These are phyloP conservation scores for Choricystis sp. DNA, from an alignment of 139 green algal genomes.

Conservation along the genomic window DNA sequence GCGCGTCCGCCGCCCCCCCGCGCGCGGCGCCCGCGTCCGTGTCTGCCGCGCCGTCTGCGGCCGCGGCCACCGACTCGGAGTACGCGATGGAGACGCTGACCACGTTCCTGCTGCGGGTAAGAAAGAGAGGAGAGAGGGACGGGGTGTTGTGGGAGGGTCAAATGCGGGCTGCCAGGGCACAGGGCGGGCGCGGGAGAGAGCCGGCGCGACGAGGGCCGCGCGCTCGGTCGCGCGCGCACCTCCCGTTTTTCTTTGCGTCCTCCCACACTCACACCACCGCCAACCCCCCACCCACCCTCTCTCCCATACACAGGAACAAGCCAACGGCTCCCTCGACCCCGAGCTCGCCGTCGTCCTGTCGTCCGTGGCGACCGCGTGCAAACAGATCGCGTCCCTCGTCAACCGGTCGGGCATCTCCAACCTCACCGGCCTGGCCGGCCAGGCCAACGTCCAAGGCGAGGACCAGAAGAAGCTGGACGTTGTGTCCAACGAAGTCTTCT, in stretches of 20 bases:
- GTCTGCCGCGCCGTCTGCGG: background rate
- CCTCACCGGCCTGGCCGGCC: conserved; percentile 68
- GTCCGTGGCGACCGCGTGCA: conserved; percentile 88
- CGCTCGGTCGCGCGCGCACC: conserved; percentile 1
- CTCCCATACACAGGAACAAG: conserved; percentile 40
- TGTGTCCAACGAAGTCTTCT: conserved; percentile 96
- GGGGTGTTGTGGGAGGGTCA: background rate
- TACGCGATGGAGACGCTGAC: conserved; percentile 64
- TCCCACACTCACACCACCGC: background rate
- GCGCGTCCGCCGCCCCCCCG: too few species aligned
- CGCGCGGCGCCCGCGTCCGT: background rate
- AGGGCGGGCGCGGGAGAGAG: background rate
- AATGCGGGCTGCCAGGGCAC: background rate
- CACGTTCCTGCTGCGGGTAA: conserved; percentile 71
- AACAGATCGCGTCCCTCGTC: conserved; percentile 92
- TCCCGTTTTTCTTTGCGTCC: background rate
- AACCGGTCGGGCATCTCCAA: conserved; percentile 81
- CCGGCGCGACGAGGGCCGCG: background rate
- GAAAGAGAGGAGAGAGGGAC: background rate
- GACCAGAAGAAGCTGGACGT: conserved; percentile 99
- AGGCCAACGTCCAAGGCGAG: conserved; percentile 68
- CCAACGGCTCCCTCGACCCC: conserved; percentile 62
- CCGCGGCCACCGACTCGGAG: conserved; percentile 8
- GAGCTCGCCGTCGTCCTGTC: conserved; percentile 88
- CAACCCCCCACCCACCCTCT: background rate